A percentile compares a stretch with the other conserved stretches of the same genome.
phyloP scores from a whole-genome alignment of 768 basidiomycete genomes.

The Boletus vermiculosoides region DNA sequence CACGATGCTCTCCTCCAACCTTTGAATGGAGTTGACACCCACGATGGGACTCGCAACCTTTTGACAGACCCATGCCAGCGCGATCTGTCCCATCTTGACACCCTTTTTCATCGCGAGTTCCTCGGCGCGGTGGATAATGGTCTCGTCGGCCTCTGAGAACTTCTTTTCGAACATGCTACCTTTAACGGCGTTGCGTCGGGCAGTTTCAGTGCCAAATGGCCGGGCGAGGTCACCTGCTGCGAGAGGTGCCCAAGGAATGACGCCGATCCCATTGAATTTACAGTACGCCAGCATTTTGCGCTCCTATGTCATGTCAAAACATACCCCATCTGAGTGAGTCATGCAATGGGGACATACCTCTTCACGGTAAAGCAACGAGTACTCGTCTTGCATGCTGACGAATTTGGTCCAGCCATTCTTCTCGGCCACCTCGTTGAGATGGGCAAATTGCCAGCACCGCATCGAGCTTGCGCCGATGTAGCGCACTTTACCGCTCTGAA shows the following conservation, averaged over 20 bases:
- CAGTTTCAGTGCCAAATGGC: constrained; percentile 31
- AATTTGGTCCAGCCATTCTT: too few relatives aligned
- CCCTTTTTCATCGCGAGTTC: constrained; percentile 33
- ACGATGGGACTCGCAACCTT: constrained; percentile 48
- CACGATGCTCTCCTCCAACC: neutral
- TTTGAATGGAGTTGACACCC: constrained; percentile 31
- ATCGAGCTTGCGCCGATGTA: too few relatives aligned
- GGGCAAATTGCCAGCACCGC: too few relatives aligned
- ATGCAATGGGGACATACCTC: too few relatives aligned
- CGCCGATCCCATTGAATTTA: too few relatives aligned
- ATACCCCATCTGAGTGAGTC: too few relatives aligned
- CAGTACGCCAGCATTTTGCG: too few relatives aligned
- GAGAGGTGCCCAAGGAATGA: constrained; percentile 49
- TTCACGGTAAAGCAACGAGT: too few relatives aligned
- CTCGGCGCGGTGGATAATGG: constrained; percentile 41
- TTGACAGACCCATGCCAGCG: constrained; percentile 39
- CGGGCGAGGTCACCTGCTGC: constrained; percentile 40
- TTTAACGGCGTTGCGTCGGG: constrained; percentile 10
- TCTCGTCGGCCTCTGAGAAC: constrained; percentile 29
- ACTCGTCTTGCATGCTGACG: too few relatives aligned
- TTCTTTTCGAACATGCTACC: constrained; percentile 28
- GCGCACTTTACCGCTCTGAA: too few relatives aligned
- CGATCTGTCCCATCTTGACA: neutral
- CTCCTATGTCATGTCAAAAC: too few relatives aligned
- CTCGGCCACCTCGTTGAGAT: too few relatives aligned